Percentiles rank a stretch among this genome's conserved stretches.
phyloP scores from a whole-genome alignment of 805 yeast genomes.

The Jamesozyma piceae region DNA sequence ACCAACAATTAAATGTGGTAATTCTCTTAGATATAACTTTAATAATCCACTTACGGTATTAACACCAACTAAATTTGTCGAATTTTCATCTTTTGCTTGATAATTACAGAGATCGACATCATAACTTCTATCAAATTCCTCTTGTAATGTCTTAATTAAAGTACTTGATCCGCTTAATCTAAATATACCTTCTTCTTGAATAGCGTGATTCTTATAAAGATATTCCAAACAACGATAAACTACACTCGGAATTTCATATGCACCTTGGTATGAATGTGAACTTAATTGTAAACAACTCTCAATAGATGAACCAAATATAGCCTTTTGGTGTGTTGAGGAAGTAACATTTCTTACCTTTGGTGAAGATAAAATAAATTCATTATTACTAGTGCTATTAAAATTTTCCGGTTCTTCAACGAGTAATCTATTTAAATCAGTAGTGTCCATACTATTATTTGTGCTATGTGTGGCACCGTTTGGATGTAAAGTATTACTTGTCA shows the following conservation, averaged over 20 bases:
- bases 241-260: conserved; percentile 53
- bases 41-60: conserved; percentile 82
- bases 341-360: background rate
- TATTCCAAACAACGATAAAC: conserved; percentile 66
- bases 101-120: conserved; percentile 57
- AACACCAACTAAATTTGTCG: conserved; percentile 43
- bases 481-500: conserved; percentile 4
- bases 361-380: background rate
- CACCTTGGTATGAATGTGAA: conserved; percentile 32
- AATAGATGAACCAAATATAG: conserved; percentile 58
- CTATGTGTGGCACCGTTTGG: background rate
- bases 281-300: conserved; percentile 45
- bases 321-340: conserved; percentile 2
- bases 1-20: conserved; percentile 64
- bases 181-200: conserved; percentile 85
- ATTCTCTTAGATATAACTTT: conserved; percentile 70
- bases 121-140: conserved; percentile 51
- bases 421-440: background rate
- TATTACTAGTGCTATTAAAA: background rate
- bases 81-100: conserved; percentile 18
- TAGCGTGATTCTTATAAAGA: conserved; percentile 55
- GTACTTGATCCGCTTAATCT: conserved; percentile 83
- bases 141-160: conserved; percentile 59
- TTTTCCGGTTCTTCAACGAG: background rate
- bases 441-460: background rate